These are phyloP conservation scores for Rhododendron vialii DNA, from an alignment of 148 eudicot species.

Conservation along the genomic window DNA sequence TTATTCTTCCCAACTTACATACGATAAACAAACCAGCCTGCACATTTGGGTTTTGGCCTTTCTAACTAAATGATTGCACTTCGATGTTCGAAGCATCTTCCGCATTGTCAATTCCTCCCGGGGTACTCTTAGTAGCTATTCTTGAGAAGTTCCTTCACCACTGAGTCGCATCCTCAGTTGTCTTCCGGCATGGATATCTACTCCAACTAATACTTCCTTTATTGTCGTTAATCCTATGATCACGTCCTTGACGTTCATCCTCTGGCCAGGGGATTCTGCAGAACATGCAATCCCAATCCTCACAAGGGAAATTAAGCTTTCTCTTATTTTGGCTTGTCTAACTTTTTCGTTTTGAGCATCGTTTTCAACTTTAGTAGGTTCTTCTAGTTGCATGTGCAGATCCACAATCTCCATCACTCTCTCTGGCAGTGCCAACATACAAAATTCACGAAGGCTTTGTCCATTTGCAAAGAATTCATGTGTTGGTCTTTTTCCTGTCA, in stretches of 20 bases:
- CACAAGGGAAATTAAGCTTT: not conserved
- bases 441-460: not conserved
- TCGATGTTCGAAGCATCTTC: not conserved
- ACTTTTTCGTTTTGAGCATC: too few relatives aligned
- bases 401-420: not conserved
- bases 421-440: not conserved
- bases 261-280: not conserved
- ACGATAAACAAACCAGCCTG: not conserved
- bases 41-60: not conserved
- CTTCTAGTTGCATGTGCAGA: not conserved
- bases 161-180: not conserved
- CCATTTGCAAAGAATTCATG: not conserved
- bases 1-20: not conserved
- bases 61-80: not conserved
- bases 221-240: not conserved
- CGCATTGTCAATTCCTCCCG: not conserved
- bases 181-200: not conserved
- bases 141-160: not conserved
- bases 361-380: too few relatives aligned
- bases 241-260: not conserved
- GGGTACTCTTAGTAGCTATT: not conserved
- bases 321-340: not conserved
- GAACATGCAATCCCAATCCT: conserved; percentile 9
- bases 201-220: not conserved
- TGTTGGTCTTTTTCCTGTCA: conserved; percentile 3